Evolutionary conservation across 2,329 filamentous ascomycete species (phyloP).

Genomic region (Septoria petroselini): DNA sequence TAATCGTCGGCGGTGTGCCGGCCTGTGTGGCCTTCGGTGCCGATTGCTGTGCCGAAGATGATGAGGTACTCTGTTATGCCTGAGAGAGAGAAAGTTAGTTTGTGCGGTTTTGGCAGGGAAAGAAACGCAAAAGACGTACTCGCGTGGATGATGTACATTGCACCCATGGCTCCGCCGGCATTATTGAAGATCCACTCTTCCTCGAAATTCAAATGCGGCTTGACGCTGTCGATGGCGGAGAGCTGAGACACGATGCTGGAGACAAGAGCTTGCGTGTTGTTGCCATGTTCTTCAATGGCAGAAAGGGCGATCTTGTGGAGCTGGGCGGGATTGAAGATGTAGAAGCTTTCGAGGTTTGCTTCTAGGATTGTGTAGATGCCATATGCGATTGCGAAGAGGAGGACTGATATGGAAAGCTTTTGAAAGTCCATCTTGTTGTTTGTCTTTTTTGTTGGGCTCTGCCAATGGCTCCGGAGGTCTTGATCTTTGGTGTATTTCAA

Average conservation of each 20-base stretch:
- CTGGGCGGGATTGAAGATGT: conserved; percentile 69
- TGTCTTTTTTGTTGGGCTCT: not conserved
- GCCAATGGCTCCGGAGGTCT: not conserved
- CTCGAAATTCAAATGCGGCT: conserved; percentile 56
- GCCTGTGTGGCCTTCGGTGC: conserved; percentile 83
- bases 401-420: conserved; percentile 50
- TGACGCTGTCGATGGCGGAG: conserved; percentile 44
- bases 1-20: conserved; percentile 92
- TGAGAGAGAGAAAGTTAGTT: not conserved
- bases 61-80: conserved; percentile 85
- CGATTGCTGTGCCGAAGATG: conserved; percentile 77
- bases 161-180: conserved; percentile 85
- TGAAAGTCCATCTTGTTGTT: conserved; percentile 7
- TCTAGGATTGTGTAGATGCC: conserved; percentile 57
- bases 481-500: not conserved
- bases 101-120: not conserved
- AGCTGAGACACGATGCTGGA: conserved; percentile 68
- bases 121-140: conserved; percentile 52
- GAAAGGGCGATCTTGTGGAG: conserved; percentile 66
- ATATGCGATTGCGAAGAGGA: conserved; percentile 55
- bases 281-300: conserved; percentile 66
- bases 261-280: conserved; percentile 69
- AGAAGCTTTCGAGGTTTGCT: conserved; percentile 56
- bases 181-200: conserved; percentile 93
- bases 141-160: conserved; percentile 85